phyloP scores from a whole-genome alignment of 371 early-diverging fungal species.

The Mortierella sp. region DNA sequence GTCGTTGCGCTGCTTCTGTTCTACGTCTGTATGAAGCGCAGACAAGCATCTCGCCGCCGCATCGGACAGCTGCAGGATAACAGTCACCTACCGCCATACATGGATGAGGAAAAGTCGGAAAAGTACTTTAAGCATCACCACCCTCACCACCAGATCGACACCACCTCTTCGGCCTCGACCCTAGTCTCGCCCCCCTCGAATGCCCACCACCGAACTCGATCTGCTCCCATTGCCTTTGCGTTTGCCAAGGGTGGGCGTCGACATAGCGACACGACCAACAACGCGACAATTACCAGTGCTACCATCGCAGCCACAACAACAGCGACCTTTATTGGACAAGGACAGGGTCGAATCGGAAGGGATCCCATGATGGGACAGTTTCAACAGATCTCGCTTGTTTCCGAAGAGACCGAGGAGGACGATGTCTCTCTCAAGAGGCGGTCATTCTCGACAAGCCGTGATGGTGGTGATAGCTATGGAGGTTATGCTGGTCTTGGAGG shows the following conservation, averaged over 20 bases:
- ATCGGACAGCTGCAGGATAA: slow-evolving; percentile 27
- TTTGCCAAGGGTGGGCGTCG: slow-evolving; percentile 6
- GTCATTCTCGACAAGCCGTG: slow-evolving; percentile 12
- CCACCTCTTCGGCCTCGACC: slow-evolving; percentile 13
- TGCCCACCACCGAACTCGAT: slow-evolving; percentile 37
- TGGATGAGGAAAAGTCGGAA: slow-evolving; percentile 28
- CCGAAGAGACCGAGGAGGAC: slow-evolving; percentile 13
- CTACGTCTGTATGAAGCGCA: slow-evolving; percentile 32
- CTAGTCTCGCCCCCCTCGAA: slow-evolving; percentile 8
- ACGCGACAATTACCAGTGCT: neutral
- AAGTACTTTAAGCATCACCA: slow-evolving; percentile 15
- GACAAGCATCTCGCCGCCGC: slow-evolving; percentile 10
- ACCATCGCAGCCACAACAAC: neutral
- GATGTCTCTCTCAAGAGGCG: slow-evolving; percentile 20
- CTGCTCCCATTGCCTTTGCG: slow-evolving; percentile 23
- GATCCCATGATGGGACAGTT: slow-evolving; percentile 5
- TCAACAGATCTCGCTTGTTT: slow-evolving; percentile 27
- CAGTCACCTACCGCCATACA: slow-evolving; percentile 14
- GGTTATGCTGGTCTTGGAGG: neutral
- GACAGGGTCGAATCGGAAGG: neutral
- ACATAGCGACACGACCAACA: neutral
- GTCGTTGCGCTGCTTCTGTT: slow-evolving; percentile 16
- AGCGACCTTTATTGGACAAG: neutral
- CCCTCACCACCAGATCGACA: neutral
- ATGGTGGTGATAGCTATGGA: neutral